Evolutionary conservation across 2,329 filamentous ascomycete species (phyloP), one percentile per base, ranked within the genome.

Genomic region (Mollisiaceae sp.): DNA sequence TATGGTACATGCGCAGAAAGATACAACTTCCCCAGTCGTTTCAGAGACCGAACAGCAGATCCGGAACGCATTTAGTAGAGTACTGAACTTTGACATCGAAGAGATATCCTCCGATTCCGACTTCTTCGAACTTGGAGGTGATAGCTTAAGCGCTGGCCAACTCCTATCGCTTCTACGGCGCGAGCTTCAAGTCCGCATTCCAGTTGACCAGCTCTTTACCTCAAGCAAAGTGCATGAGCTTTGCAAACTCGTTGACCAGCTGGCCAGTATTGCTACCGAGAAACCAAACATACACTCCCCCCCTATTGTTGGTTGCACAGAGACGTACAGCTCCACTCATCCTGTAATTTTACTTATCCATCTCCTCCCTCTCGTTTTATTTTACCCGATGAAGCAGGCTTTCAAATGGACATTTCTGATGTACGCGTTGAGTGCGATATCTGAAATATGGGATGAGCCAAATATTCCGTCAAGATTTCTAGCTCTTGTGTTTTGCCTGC

Each of bases 391-490:
- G 70, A 81, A 82, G 59, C 79, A 81, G 15, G 83, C 81, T 0
- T 75, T 83, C 39, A 81, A 83, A 60, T 86, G 83, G 84, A 82
- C 83, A 0, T 62, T 82, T 15, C 85, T 86, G 71, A 78, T 86
- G 55, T 78, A 83, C 60, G 74, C 79, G 5, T 74, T 86, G 58
- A 75, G 75, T 1, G 76, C 79, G 36, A 79, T 78, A 27, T 78
- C 77, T 0, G 77, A 81, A 50, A 41, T 66, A 3, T 81, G 79
- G 76, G 70, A 75, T 4, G 83, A 81, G 1, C 79, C 75, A 0
- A 75, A 72, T 45, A 70, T 83, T 0, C 69, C 77, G 4, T 83
- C 83, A 6, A 80, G 84, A 41, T 75, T 86, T 14, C 62, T 86
- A 63, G 81, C 82, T 64, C 76, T 87, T 20, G 77, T 80, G 0